Conservation (phyloP, 257 asterid genomes). For the Nicotiana obtusifolia region DNA sequence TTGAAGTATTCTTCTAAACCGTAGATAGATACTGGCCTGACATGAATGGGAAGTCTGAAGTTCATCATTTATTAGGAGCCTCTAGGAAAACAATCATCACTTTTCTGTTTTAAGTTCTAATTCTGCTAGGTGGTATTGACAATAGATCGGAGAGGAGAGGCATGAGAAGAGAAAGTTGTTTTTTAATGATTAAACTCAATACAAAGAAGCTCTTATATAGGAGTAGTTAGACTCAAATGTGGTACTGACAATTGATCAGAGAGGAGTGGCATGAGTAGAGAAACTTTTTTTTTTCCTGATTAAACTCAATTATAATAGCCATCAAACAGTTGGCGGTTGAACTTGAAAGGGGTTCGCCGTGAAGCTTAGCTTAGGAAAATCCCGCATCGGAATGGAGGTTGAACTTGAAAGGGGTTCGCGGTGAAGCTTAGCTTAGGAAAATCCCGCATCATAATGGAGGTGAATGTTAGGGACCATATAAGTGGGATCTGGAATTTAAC, state of each 20-base stretch:
- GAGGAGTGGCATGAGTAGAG: not conserved
- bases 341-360: not conserved
- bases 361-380: not conserved
- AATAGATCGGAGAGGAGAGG: not conserved
- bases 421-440: not conserved
- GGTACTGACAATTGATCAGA: not conserved
- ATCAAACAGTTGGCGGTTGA: not conserved
- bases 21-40: not conserved
- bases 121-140: not conserved
- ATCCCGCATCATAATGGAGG: not conserved
- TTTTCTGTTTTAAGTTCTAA: not conserved
- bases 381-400: not conserved
- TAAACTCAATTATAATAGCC: not conserved
- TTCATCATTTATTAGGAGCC: slow-evolving; percentile 6
- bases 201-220: not conserved
- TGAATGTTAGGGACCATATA: not conserved
- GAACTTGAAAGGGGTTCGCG: not conserved
- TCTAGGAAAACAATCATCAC: not conserved
- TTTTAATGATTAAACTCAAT: not conserved
- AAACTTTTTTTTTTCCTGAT: not conserved
- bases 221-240: not conserved
- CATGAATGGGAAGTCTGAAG: not conserved
- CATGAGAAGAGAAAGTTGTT: not conserved
- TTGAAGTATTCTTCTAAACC: not conserved
- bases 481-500: not conserved